A percentile compares a stretch with the other conserved stretches of the same genome.
phyloP scores from a whole-genome alignment of 768 basidiomycete species.

The Termitomyces bulborhizus region DNA sequence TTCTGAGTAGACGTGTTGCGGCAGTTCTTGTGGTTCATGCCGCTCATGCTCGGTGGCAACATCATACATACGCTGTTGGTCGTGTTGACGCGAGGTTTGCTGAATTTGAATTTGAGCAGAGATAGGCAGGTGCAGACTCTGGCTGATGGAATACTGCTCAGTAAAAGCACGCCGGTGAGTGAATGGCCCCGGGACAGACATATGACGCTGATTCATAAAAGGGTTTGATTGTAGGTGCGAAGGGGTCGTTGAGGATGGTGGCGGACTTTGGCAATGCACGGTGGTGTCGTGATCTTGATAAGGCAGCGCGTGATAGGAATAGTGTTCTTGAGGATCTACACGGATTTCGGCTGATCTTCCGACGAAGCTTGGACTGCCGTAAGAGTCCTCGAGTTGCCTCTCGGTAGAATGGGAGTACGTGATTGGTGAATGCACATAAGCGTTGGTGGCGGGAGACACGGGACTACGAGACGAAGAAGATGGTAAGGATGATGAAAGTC shows the following conservation, averaged over 20 bases:
- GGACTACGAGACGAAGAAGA: conserved; percentile 37
- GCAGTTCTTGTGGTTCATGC: conserved; percentile 18
- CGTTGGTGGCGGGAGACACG: conserved; percentile 24
- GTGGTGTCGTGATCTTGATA: conserved; percentile 38
- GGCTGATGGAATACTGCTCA: conserved; percentile 44
- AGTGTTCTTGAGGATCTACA: conserved; percentile 42
- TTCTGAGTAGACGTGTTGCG: conserved; percentile 26
- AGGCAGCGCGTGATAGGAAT: conserved; percentile 45
- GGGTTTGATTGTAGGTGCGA: conserved; percentile 25
- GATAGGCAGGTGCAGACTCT: conserved; percentile 45
- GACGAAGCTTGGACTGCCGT: conserved; percentile 41
- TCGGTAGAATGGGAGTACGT: conserved; percentile 46
- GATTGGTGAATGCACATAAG: conserved; percentile 33
- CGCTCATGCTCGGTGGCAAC: conserved; percentile 18
- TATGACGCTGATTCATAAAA: conserved; percentile 34
- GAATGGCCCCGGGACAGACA: conserved; percentile 33
- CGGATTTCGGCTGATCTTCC: conserved; percentile 36
- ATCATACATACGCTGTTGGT: conserved; percentile 35
- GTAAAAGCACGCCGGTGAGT: conserved; percentile 52
- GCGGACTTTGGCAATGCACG: conserved; percentile 35
- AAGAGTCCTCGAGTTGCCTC: conserved; percentile 40
- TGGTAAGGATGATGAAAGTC: conserved; percentile 33
- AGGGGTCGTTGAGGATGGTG: conserved; percentile 27
- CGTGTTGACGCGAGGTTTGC: conserved; percentile 34
- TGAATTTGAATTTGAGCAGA: conserved; percentile 36